Evolutionary conservation across 73 alveolate species (phyloP).

Genomic region (Paramecium biaurelia): DNA sequence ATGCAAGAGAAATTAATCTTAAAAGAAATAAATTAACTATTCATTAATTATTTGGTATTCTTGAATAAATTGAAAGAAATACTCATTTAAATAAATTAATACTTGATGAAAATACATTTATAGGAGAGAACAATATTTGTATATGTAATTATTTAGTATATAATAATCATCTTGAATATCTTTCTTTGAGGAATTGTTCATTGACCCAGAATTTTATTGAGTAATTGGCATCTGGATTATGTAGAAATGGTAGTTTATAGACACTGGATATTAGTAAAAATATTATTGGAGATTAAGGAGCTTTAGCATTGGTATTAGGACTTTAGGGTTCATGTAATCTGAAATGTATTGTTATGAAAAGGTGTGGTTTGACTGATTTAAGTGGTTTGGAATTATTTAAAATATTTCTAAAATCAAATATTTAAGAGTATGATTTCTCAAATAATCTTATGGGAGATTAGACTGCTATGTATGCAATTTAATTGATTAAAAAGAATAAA

Average conservation of each 20-base stretch:
- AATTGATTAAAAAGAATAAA: not conserved
- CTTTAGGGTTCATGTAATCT: not conserved
- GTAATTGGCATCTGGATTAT: slow-evolving; percentile 19
- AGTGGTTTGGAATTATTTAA: slow-evolving; percentile 22
- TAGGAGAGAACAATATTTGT: slow-evolving; percentile 16
- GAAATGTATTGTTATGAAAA: not conserved
- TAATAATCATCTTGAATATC: not conserved
- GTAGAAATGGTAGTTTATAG: not conserved
- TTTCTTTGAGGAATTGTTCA: not conserved
- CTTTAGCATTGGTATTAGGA: not conserved
- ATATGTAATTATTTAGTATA: not conserved
- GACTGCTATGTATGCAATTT: slow-evolving; percentile 42
- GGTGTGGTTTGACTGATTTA: slow-evolving; percentile 8
- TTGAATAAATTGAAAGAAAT: slow-evolving; percentile 1
- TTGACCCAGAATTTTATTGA: not conserved
- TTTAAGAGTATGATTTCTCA: slow-evolving; percentile 8
- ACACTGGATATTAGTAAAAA: slow-evolving; percentile 2
- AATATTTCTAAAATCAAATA: not conserved
- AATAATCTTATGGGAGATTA: slow-evolving; percentile 1
- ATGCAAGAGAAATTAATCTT: not conserved
- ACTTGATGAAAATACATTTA: not conserved
- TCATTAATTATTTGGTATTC: not conserved
- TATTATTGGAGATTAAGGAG: slow-evolving; percentile 19
- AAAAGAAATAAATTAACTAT: not conserved
- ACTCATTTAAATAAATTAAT: not conserved